These are phyloP conservation scores for Nitzschia palea DNA, from an alignment of 108 stramenopile genomes.

Conservation along the genomic window DNA sequence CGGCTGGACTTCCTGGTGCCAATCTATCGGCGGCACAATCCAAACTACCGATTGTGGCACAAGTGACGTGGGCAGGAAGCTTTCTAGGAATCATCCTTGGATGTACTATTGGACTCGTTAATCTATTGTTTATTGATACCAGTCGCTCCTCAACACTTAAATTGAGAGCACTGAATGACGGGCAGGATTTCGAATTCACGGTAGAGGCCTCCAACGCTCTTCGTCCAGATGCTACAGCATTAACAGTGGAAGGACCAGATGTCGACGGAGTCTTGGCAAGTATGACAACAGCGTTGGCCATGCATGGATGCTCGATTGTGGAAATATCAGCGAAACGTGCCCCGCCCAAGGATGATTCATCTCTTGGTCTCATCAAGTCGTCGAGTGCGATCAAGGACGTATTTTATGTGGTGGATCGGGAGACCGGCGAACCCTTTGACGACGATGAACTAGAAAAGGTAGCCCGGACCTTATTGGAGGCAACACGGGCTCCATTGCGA, in stretches of 20 bases:
- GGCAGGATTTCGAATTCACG: conserved; percentile 62
- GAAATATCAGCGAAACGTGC: conserved; percentile 52
- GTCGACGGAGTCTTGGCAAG: conserved; percentile 68
- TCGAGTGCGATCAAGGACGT: conserved; percentile 44
- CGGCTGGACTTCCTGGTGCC: conserved; percentile 31
- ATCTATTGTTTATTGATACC: conserved; percentile 72
- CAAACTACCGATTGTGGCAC: conserved; percentile 31
- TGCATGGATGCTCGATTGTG: conserved; percentile 52
- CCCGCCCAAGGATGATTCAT: background rate
- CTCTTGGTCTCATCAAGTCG: background rate
- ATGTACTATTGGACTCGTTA: conserved; percentile 65
- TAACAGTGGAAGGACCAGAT: conserved; percentile 67
- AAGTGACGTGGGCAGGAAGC: conserved; percentile 34
- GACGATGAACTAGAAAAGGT: conserved; percentile 60
- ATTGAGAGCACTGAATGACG: conserved; percentile 55
- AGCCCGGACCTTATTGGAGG: conserved; percentile 47
- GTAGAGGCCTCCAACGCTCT: conserved; percentile 62
- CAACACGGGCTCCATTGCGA: conserved; percentile 50
- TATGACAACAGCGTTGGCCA: conserved; percentile 56
- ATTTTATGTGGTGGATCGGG: conserved; percentile 50
- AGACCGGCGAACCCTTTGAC: conserved; percentile 48
- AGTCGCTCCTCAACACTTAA: conserved; percentile 58
- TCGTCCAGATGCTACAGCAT: conserved; percentile 44
- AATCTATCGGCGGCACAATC: conserved; percentile 35
- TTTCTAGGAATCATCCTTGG: conserved; percentile 60